Evolutionary conservation across 1,284 basidiomycete genomes (phyloP).

Genomic region (Porodaedalea pini): DNA sequence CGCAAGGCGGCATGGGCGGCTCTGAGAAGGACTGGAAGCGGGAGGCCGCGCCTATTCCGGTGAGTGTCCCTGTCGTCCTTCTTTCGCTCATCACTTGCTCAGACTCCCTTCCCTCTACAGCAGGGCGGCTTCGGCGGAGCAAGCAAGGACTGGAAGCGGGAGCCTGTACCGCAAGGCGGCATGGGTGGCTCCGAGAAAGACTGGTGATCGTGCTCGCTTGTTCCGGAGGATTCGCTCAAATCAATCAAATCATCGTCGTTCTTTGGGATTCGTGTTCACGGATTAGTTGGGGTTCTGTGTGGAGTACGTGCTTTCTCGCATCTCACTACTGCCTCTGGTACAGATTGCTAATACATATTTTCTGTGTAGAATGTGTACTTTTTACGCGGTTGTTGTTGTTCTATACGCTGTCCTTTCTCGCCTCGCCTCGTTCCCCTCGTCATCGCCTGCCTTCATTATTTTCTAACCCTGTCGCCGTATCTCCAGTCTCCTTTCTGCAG

Average conservation of each 20-base stretch:
- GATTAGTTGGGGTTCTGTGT: constrained; percentile 4
- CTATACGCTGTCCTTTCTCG: neutral
- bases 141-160: constrained; percentile 14
- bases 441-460: neutral
- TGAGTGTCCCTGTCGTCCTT: neutral
- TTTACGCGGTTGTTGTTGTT: neutral
- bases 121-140: neutral
- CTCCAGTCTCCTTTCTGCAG: neutral
- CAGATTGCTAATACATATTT: neutral
- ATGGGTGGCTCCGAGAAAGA: neutral
- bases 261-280: neutral
- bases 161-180: neutral
- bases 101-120: neutral
- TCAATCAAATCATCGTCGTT: neutral
- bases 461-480: neutral
- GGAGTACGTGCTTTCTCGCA: neutral
- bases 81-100: neutral
- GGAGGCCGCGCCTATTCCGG: neutral
- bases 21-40: constrained; percentile 6
- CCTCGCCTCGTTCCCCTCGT: too few species aligned
- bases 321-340: too few species aligned
- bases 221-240: neutral
- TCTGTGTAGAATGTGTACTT: neutral
- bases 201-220: neutral
- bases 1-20: constrained; percentile 2